Percentiles rank a stretch among this genome's conserved stretches.
These are phyloP conservation scores for Hanseniaspora nectarophila DNA, from an alignment of 805 yeast species.

Conservation along the genomic window DNA sequence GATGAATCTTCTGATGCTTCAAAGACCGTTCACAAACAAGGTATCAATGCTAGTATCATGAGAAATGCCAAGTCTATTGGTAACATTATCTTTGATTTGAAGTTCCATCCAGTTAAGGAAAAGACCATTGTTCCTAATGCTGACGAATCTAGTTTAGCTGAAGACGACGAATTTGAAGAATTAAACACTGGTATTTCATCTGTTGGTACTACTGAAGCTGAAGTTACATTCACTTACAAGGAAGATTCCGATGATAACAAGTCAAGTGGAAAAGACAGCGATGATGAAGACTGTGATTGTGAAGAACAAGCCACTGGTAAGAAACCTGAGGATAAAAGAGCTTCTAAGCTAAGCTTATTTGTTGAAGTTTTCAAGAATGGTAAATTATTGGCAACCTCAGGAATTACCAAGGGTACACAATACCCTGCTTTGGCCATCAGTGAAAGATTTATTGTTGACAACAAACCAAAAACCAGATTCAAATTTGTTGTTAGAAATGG, in stretches of 20 bases:
- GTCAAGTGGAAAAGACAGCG: constrained; percentile 31
- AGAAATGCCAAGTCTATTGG: constrained; percentile 83
- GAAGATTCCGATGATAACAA: constrained; percentile 11
- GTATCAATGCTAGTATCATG: constrained; percentile 24
- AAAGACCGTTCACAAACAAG: constrained; percentile 3
- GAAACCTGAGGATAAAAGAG: constrained; percentile 19
- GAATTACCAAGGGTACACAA: constrained; percentile 44
- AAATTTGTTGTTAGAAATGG: constrained; percentile 56
- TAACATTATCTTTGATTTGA: constrained; percentile 52
- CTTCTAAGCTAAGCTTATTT: constrained; percentile 48
- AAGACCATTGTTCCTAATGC: constrained; percentile 61
- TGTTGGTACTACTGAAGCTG: constrained; percentile 35
- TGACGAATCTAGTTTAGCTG: constrained; percentile 53
- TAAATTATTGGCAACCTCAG: constrained; percentile 46
- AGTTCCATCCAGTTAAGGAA: constrained; percentile 61
- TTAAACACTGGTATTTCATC: constrained; percentile 84
- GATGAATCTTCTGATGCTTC: constrained; percentile 7
- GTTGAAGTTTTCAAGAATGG: constrained; percentile 62
- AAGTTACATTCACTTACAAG: constrained; percentile 26
- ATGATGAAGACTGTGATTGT: constrained; percentile 20
- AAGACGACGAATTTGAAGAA: constrained; percentile 30
- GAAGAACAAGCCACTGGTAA: neutral
- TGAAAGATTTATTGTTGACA: constrained; percentile 56
- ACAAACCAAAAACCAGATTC: constrained; percentile 59
- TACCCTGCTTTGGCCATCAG: constrained; percentile 55